Evolutionary conservation across 2,329 filamentous ascomycete species (phyloP).

Genomic region (Colletotrichum lupini): DNA sequence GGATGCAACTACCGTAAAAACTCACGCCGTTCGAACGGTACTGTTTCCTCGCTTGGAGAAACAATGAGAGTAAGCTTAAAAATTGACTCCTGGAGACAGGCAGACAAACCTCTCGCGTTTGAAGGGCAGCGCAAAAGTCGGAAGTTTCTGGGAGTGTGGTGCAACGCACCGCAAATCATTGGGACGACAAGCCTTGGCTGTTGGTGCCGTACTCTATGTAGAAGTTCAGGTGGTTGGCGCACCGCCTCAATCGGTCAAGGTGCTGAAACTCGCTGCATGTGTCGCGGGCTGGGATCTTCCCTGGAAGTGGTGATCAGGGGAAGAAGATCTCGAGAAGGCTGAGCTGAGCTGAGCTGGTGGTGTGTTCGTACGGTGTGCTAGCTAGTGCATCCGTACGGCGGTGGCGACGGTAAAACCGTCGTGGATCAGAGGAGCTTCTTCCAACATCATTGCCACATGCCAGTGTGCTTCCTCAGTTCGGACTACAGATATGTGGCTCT

Average conservation of each 20-base stretch:
- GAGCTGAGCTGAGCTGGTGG: conserved; percentile 7
- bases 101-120: conserved; percentile 3
- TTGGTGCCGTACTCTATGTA: neutral
- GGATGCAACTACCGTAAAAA: neutral
- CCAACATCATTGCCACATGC: neutral
- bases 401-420: neutral
- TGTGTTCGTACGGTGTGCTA: too few species aligned
- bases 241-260: conserved; percentile 12
- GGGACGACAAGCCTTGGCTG: conserved; percentile 15
- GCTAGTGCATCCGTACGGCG: neutral
- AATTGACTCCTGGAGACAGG: neutral
- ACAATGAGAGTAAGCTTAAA: conserved; percentile 8
- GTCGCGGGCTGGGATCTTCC: conserved; percentile 12
- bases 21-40: too few species aligned
- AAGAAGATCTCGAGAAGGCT: neutral
- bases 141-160: conserved; percentile 4
- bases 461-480: too few species aligned
- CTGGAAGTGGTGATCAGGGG: conserved; percentile 8
- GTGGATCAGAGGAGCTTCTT: neutral
- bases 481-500: neutral
- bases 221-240: conserved; percentile 30
- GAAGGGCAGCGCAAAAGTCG: neutral
- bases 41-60: conserved; percentile 12
- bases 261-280: conserved; percentile 29
- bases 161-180: conserved; percentile 5